phyloP scores from a whole-genome alignment of 106 monocot genomes.

The Iris macrosiphon region DNA sequence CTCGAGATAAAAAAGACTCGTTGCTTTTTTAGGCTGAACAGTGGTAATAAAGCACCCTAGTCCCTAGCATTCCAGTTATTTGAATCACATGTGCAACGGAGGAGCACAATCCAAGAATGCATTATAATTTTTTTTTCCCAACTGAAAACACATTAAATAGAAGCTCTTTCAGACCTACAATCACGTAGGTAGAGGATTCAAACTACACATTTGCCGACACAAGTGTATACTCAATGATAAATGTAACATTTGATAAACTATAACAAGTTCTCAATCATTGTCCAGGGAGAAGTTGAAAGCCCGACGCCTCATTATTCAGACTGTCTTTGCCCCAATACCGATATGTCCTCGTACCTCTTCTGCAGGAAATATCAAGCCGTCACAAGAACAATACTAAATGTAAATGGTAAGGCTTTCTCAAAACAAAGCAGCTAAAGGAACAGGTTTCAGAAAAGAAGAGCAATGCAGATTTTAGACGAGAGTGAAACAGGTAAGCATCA shows the following conservation, averaged over 20 bases:
- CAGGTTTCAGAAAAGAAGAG: background rate
- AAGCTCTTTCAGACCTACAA: no score
- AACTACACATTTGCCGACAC: no score
- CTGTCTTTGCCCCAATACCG: conserved; percentile 24
- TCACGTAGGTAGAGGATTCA: no score
- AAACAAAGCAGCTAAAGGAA: background rate
- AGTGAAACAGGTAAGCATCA: background rate
- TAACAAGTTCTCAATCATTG: background rate
- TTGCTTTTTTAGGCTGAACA: no score
- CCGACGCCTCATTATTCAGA: conserved; percentile 11
- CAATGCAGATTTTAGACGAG: background rate
- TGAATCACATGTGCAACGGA: no score
- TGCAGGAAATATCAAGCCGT: conserved; percentile 4
- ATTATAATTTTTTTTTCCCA: no score
- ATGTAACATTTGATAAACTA: background rate
- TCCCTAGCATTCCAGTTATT: no score
- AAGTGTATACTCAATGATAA: background rate
- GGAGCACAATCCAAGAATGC: no score
- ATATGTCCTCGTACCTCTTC: conserved; percentile 32
- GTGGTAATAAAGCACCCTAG: no score
- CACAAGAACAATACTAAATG: background rate
- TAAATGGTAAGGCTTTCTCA: background rate
- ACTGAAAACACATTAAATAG: no score
- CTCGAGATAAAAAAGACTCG: no score
- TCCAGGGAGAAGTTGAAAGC: background rate